Percentiles rank a stretch among this genome's conserved stretches.
Evolutionary conservation across 148 eudicot genomes (phyloP).

Genomic region (Rhododendron ferrugineum): DNA sequence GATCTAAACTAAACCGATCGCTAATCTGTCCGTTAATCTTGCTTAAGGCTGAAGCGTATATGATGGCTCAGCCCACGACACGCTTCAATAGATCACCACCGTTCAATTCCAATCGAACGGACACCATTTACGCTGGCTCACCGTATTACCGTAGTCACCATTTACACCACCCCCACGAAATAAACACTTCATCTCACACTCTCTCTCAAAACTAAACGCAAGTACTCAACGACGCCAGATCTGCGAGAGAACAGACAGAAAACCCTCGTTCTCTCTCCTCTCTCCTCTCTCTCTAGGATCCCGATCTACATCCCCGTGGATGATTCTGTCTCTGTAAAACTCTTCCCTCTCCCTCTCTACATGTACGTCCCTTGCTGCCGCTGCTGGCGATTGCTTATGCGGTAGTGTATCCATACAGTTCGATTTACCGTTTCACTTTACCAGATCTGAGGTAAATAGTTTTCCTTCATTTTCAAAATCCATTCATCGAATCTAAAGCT

Average conservation of each 20-base stretch:
- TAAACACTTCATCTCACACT: background rate
- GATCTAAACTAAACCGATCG: background rate
- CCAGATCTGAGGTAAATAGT: conserved; percentile 4
- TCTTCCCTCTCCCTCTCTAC: background rate
- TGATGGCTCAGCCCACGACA: background rate
- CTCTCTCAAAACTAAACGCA: background rate
- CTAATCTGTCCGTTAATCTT: background rate
- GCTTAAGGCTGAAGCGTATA: background rate
- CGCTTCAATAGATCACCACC: background rate
- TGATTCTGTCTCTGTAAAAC: background rate
- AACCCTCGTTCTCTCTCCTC: background rate
- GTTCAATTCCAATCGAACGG: background rate
- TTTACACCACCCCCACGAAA: background rate
- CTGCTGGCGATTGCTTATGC: background rate
- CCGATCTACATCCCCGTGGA: background rate
- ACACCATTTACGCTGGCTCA: background rate
- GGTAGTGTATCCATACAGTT: background rate
- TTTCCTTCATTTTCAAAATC: background rate
- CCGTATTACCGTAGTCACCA: background rate
- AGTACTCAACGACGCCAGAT: background rate
- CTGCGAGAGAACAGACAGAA: background rate
- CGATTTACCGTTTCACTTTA: background rate
- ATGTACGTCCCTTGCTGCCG: background rate
- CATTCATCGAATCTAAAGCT: background rate
- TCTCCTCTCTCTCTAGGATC: background rate